Base-by-base conservation (phyloP, 73 alveolate species). In the Paramecium primaurelia region DNA sequence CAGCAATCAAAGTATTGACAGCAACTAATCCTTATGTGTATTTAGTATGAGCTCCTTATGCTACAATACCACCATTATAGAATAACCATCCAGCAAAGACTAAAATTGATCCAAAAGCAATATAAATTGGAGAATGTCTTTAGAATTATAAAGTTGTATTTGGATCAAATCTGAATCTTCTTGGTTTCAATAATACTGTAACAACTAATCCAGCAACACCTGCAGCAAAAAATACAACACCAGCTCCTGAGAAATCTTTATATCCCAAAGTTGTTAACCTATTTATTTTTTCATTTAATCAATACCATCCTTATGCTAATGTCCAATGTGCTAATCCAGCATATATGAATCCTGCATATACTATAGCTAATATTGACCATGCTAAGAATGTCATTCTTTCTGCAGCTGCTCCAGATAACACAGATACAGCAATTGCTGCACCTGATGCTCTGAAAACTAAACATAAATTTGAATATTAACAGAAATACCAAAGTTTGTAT, bases 361-460 rank as follows among this genome's bases (percentile, higher is more conserved):
- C 49, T 3, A 45, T 42, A 0, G 44, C 1, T 22, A 77, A 38
- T 8, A 77, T 42, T 36, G 71, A 38, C 90, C 90, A 77, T 0
- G 90, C 90, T 8, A 77, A 42, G 71, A 77, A 77, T 40, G 90
- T 77, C 90, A 77, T 77, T 38, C 90, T 28, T 77, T 77, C 90
- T 20, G 90, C 90, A 18, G 90, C 71, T 20, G 73, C 90, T 77
- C 71, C 90, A 36, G 90, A 38, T 20, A 77, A 22, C 16, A 77
- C 71, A n/a, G 71, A 18, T 20, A 45, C 90, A 5, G 71, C 90
- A 6, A 77, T 42, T 28, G 71, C 73, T 18, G 90, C 90, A 20
- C 90, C 90, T n/a, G 73, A 22, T 28, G 49, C 90, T 77, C 90
- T 77, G 42, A 77, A 42, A 3, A 77, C 90, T 77, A 8, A 45